Evolutionary conservation across 169 alveolate genomes (phyloP), one percentile per base, ranked within the genome.

Genomic region (Cyclospora cayetanensis): DNA sequence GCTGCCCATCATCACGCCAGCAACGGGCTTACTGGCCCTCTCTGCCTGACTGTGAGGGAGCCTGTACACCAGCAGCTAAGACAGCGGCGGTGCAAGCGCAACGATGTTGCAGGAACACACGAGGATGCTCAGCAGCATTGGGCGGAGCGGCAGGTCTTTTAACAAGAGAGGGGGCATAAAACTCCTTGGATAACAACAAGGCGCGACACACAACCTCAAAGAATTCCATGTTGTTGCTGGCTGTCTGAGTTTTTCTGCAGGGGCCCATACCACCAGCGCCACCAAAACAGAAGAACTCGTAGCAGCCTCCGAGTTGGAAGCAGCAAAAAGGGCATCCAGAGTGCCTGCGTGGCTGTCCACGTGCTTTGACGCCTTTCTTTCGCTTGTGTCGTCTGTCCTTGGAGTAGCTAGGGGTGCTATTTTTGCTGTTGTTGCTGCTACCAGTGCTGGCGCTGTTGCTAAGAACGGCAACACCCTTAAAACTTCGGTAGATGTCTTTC

Each of bases 1-100:
- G 42, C 79, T 66, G 79, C 3, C 79, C 79, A 5, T n/a, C 79
- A 5, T n/a, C 79, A 5, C 79, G 79, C 79, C 41, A 66, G 37
- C 46, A 66, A 27, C 35, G 79, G 20, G 79, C 79, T 5, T 66
- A 66, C 46, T 66, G 79, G 79, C 79, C 79, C 79, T 66, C 79
- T 9, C 46, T 66, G 79, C 79, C 79, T 66, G 46, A 66, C 46
- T n/a, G 79, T 66, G 43, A 31, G 79, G 7, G 29, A 27, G 79
- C 79, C 25, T 39, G 20, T 29, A 43, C 9, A n/a, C 46, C 79
- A 66, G 72, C 72, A 60, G 72, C 72, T n/a, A n/a, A n/a, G n/a
- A 15, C 60, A 46, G 60, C 60, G 60, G 60, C 60, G 60, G 60
- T 11, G 15, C n/a, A 9, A 46, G 60, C 60, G 60, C 15, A 46